These are phyloP conservation scores for Lanmaoa pseudosensibilis DNA, from an alignment of 768 basidiomycete genomes.

Conservation along the genomic window DNA sequence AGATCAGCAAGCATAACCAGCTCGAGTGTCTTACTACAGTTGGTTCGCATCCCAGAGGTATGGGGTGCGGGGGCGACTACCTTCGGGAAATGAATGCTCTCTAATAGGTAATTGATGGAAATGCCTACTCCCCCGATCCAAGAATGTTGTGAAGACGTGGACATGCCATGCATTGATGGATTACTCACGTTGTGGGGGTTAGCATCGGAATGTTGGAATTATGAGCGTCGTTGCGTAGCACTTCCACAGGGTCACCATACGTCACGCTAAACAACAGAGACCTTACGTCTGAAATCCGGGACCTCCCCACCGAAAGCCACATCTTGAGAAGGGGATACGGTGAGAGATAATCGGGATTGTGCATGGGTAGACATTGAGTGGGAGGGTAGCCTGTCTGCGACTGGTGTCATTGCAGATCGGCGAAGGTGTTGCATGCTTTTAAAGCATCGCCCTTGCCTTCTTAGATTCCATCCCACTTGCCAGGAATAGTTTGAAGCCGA, in stretches of 20 bases:
- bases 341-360: background rate
- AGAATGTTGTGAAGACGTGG: background rate
- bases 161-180: background rate
- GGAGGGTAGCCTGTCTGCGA: background rate
- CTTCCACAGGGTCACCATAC: background rate
- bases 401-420: background rate
- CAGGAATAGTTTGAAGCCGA: too few relatives aligned
- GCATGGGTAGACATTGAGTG: background rate
- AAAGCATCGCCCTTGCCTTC: background rate
- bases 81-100: background rate
- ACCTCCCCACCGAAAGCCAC: background rate
- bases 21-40: background rate
- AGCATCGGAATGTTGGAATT: background rate
- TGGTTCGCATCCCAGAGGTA: background rate
- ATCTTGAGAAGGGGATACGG: background rate
- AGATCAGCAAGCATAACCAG: background rate
- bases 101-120: background rate
- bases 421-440: background rate
- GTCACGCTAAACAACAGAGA: background rate
- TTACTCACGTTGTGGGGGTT: background rate
- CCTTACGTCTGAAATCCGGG: background rate
- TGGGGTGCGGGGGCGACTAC: background rate
- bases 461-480: too few relatives aligned
- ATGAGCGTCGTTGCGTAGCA: background rate
- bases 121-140: background rate